Evolutionary conservation across 2,329 filamentous ascomycete genomes (phyloP).

Genomic region (Aaosphaeria pasadenensis): DNA sequence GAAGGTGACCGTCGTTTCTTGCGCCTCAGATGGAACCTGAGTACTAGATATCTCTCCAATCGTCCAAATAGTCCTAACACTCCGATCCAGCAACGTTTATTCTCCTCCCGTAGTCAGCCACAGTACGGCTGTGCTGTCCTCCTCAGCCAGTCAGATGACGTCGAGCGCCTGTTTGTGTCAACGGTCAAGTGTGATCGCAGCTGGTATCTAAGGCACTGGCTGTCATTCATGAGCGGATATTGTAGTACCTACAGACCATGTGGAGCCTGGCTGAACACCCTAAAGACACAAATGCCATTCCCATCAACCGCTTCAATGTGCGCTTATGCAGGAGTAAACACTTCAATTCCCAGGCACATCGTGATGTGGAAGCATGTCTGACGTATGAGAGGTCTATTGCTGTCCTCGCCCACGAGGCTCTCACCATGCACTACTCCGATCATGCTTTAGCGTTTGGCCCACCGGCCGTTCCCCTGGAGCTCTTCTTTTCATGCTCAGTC

Average conservation of each 20-base stretch:
- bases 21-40: conserved; percentile 8
- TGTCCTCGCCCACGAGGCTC: conserved; percentile 1
- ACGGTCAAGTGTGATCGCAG: conserved; percentile 20
- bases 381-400: conserved; percentile 22
- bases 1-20: conserved; percentile 16
- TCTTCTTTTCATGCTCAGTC: conserved; percentile 59
- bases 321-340: conserved; percentile 31
- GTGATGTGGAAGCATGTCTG: conserved; percentile 22
- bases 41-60: conserved; percentile 21
- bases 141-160: conserved; percentile 30
- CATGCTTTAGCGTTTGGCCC: conserved; percentile 20
- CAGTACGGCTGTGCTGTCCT: conserved; percentile 32
- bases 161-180: conserved; percentile 21
- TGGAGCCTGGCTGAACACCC: conserved; percentile 30
- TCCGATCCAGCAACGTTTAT: neutral
- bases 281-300: conserved; percentile 6
- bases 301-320: conserved; percentile 24
- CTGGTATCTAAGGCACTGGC: conserved; percentile 26
- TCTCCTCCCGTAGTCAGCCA: conserved; percentile 27
- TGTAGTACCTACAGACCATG: conserved; percentile 21
- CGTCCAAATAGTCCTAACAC: conserved; percentile 8
- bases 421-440: conserved; percentile 10
- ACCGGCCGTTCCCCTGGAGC: conserved; percentile 20
- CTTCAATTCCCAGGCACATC: conserved; percentile 29
- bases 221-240: conserved; percentile 23